phyloP scores from a whole-genome alignment of 1,284 basidiomycete genomes.

The Phellinidium pouzarii region DNA sequence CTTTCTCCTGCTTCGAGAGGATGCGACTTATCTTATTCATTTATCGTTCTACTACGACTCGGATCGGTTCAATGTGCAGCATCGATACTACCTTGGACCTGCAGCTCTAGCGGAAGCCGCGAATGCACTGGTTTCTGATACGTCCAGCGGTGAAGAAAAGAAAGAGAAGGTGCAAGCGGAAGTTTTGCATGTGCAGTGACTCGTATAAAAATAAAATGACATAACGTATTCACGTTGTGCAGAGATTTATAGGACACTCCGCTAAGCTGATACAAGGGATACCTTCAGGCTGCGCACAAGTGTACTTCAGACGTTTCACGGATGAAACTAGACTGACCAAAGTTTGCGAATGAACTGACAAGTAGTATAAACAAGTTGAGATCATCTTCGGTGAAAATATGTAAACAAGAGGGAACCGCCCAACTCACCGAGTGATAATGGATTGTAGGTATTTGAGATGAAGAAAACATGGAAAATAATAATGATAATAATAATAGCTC shows the following conservation, averaged over 20 bases:
- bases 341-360: too few species aligned
- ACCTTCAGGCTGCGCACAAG: too few species aligned
- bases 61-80: background rate
- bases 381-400: too few species aligned
- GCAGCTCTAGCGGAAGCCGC: background rate
- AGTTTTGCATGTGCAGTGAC: background rate
- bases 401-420: too few species aligned
- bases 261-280: too few species aligned
- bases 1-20: background rate
- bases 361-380: too few species aligned
- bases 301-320: too few species aligned
- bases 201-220: background rate
- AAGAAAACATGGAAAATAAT: too few species aligned
- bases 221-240: background rate
- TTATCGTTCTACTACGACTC: background rate
- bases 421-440: too few species aligned
- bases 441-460: too few species aligned
- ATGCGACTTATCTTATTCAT: background rate
- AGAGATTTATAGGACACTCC: too few species aligned
- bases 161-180: background rate
- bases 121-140: background rate
- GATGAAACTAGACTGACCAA: too few species aligned
- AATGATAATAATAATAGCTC: constrained; percentile 57
- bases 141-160: background rate
- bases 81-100: constrained; percentile 6